These are phyloP conservation scores for Mortierella sp. DNA, from an alignment of 371 early-diverging fungal genomes.

Conservation along the genomic window DNA sequence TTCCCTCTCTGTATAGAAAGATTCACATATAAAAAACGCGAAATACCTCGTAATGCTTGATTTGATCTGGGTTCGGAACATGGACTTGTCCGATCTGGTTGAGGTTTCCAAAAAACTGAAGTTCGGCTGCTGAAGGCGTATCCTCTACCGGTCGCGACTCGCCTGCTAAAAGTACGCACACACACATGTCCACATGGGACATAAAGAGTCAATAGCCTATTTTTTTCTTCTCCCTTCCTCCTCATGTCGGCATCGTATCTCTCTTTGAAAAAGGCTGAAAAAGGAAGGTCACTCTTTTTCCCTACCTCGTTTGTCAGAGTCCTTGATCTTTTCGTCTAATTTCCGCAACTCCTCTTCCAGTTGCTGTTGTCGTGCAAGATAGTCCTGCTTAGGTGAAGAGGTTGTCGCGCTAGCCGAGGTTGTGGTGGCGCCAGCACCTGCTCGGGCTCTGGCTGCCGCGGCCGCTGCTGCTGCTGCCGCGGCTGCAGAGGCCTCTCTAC, in stretches of 20 bases:
- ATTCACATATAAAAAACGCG: not conserved
- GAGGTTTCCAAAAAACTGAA: constrained; percentile 50
- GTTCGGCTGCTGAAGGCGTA: constrained; percentile 45
- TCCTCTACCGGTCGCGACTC: constrained; percentile 46
- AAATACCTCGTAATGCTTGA: constrained; percentile 48
- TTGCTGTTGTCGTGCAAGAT: constrained; percentile 30
- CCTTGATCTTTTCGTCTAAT: constrained; percentile 28
- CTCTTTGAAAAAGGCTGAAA: not conserved
- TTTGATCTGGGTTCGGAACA: constrained; percentile 39
- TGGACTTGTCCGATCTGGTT: constrained; percentile 40
- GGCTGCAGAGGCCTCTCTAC: constrained; percentile 21
- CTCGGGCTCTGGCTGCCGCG: not conserved
- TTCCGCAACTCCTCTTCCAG: constrained; percentile 36
- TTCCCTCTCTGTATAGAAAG: no score
- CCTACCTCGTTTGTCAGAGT: constrained; percentile 33
- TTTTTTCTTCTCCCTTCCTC: not conserved
- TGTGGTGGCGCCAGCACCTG: no score
- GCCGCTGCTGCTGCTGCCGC: constrained; percentile 10
- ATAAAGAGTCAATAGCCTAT: not conserved
- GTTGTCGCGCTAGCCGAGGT: not conserved
- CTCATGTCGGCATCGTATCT: not conserved
- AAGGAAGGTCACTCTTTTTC: no score
- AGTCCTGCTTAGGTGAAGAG: constrained; percentile 40
- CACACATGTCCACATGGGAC: no score
- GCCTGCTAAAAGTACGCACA: constrained; percentile 28